Base-by-base conservation (phyloP, 345 rosid genomes). In the Citrus mangshanensis region DNA sequence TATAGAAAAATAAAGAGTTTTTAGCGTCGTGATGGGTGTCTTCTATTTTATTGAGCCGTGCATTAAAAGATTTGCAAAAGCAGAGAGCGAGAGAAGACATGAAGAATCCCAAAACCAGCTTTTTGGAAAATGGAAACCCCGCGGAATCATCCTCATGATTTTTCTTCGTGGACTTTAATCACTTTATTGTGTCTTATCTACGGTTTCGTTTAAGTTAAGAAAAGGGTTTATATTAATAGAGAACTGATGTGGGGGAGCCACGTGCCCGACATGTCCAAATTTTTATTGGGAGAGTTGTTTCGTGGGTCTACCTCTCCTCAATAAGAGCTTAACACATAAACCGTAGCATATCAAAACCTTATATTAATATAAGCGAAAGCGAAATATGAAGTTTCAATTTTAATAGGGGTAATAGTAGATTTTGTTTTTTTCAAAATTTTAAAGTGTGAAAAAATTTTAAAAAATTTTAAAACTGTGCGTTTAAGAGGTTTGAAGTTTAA, bases 191-290 rank as follows among this genome's bases (percentile, higher is more conserved):
- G 77, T 37, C 77, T 56, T 81, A 60, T 69, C 60, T 77, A 73
- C 77, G 49, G 46, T 83, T 83, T 59, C 86, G 74, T 80, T 77
- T 60, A 32, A 16, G 74, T 73, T 86, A 84, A 86, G 89, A 66
- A 84, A 84, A 81, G 68, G 73, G 80, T 42, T 10, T 10, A 40
- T 40, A 9, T 40, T 0, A 40, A 40, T 40, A 42, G 16, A 42
- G 49, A 12, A 42, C 4, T 42, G 16, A 10, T 12, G 1, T 42
- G 51, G 51, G 51, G 13, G 49, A 42, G 14, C 49, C 49, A 10
- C 49, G 49, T 42, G 14, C 0, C 0, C 51, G 0, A 46, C 51
- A 1, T 0, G 18, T 46, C 51, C 5, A 12, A 16, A 10, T 46
- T 46, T 46, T 46, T 46, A 46, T 13, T 46, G 51, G 51, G 5